These are phyloP conservation scores for Cladosporium sp. DNA, from an alignment of 2,329 filamentous ascomycete genomes.

Conservation along the genomic window DNA sequence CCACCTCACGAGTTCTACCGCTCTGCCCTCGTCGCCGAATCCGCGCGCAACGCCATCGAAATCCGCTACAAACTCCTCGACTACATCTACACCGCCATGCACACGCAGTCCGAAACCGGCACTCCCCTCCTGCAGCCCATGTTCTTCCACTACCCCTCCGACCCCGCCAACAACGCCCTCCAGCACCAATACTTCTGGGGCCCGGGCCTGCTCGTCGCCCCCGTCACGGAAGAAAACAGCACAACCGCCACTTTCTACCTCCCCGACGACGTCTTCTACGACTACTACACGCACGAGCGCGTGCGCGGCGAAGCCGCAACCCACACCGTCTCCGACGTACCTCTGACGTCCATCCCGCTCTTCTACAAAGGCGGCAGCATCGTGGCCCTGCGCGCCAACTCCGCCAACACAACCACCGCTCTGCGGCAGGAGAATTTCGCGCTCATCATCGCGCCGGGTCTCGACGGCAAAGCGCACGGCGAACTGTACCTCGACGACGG, in stretches of 20 bases:
- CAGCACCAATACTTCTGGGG: constrained; percentile 59
- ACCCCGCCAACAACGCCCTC: constrained; percentile 49
- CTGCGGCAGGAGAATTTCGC: constrained; percentile 64
- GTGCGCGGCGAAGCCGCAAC: constrained; percentile 45
- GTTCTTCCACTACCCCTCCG: constrained; percentile 66
- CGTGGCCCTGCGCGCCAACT: constrained; percentile 54
- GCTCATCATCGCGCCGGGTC: constrained; percentile 63
- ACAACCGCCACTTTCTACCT: constrained; percentile 54
- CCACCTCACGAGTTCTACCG: constrained; percentile 69
- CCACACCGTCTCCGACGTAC: constrained; percentile 43
- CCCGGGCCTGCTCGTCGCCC: constrained; percentile 52
- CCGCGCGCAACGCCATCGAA: constrained; percentile 64
- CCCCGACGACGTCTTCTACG: constrained; percentile 56
- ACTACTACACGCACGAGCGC: constrained; percentile 52
- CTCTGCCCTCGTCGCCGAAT: constrained; percentile 60
- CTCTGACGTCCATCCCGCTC: constrained; percentile 57
- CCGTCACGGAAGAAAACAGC: constrained; percentile 49
- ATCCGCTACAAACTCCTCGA: constrained; percentile 74
- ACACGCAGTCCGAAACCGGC: constrained; percentile 57
- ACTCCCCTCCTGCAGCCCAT: constrained; percentile 65
- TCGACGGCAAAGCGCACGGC: constrained; percentile 60
- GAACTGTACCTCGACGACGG: constrained; percentile 76
- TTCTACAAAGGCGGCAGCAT: constrained; percentile 64
- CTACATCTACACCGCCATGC: constrained; percentile 72
- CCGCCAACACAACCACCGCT: constrained; percentile 59